Evolutionary conservation across 2,329 filamentous ascomycete species (phyloP).

Genomic region (Sporothrix pallida): DNA sequence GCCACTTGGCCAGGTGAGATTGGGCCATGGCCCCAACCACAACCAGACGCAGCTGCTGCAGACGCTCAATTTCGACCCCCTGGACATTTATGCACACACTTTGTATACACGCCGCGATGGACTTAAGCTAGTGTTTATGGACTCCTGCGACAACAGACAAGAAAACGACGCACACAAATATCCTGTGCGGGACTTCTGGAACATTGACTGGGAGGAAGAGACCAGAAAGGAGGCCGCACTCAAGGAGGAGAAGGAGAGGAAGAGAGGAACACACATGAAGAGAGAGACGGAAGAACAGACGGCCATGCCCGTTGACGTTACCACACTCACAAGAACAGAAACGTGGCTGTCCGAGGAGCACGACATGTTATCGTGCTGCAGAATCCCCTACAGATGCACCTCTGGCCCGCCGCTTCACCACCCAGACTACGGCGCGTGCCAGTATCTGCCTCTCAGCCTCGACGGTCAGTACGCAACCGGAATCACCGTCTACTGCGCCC

Average conservation of each 20-base stretch:
- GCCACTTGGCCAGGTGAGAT: conserved; percentile 16
- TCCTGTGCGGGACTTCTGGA: no score
- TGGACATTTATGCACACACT: no score
- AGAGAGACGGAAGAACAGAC: no score
- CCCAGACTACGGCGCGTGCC: conserved; percentile 27
- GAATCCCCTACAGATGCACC: conserved; percentile 10
- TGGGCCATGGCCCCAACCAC: background rate
- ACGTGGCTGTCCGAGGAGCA: no score
- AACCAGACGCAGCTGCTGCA: conserved; percentile 14
- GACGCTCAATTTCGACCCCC: conserved; percentile 10
- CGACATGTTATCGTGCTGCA: background rate
- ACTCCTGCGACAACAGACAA: no score
- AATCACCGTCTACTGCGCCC: conserved; percentile 27
- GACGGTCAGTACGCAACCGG: conserved; percentile 3
- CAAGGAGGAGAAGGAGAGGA: no score
- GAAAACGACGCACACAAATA: no score
- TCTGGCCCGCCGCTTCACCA: conserved; percentile 27
- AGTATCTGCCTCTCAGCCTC: conserved; percentile 31
- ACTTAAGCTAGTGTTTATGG: no score
- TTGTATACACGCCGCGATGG: no score
- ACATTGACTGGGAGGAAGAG: no score
- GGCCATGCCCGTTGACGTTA: background rate
- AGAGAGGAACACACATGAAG: no score
- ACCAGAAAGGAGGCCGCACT: no score
- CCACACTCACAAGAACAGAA: background rate